Evolutionary conservation across 2,329 filamentous ascomycete genomes (phyloP), one percentile per base, ranked within the genome.

Genomic region (Xylaria sp.): DNA sequence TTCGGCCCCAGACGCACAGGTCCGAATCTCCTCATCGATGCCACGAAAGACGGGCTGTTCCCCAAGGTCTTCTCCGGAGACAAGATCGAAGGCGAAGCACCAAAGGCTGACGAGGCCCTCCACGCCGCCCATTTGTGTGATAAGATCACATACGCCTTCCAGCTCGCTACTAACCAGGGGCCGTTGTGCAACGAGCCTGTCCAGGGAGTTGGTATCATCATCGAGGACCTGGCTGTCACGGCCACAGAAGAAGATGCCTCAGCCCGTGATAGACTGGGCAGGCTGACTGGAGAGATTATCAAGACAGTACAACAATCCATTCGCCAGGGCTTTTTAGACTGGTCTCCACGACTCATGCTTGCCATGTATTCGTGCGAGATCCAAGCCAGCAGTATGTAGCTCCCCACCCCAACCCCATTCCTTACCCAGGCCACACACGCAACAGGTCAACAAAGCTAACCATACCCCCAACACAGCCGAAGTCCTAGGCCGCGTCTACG

Each of bases 331-430:
- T 97, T 98, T 81, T 81, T 97, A 17, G 95, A 98, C 81, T 99
- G 95, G 95, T 94, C 90, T 38, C 91, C 95, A 0, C 88, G 95
- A n/a, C 86, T 99, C 68, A 87, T 98, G 79, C 87, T 99, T 44
- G 95, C 95, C 53, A 98, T 98, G 92, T 99, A 99, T 80, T 92
- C 87, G 57, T 97, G 94, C 75, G 95, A 98, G 75, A 98, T 99
- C 71, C 95, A 98, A 83, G 93, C 94, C 29, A 93, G 91, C 21
- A 94, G 87, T 90, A 82, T 75, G 86, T 78, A 10, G 9, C 21
- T 6, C 19, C 10, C 27, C 11, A 29, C 29, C 19, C 38, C 19
- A 29, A 19, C 21, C 15, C 13, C n/a, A n/a, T 44, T 35, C 15
- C 21, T 21, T 51, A 10, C 4, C 17, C 35, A 52, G 10, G 0